These are phyloP conservation scores for Podospora pseudopauciseta DNA, from an alignment of 495 filamentous ascomycete genomes.

Conservation along the genomic window DNA sequence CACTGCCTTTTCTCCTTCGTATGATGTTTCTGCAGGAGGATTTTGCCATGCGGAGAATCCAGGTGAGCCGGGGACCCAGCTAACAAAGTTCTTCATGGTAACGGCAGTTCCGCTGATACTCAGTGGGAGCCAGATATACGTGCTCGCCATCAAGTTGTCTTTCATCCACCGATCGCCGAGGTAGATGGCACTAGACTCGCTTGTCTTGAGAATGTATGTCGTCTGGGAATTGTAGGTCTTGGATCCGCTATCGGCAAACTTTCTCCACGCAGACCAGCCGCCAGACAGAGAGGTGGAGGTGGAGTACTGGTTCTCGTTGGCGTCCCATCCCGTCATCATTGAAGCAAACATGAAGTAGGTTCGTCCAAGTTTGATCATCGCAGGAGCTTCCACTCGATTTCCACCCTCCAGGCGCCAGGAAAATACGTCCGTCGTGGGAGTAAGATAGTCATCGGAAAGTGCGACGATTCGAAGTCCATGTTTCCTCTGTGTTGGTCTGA, in stretches of 20 bases:
- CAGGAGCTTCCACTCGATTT: conserved; percentile 41
- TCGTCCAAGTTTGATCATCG: conserved; percentile 37
- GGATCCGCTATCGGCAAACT: conserved; percentile 52
- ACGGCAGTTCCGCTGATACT: conserved; percentile 53
- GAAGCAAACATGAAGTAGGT: conserved; percentile 43
- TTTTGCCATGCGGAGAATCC: conserved; percentile 36
- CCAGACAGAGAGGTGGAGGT: conserved; percentile 39
- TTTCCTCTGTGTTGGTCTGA: conserved; percentile 31
- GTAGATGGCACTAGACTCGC: conserved; percentile 49
- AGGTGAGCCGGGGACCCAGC: conserved; percentile 50
- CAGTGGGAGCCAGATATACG: conserved; percentile 66
- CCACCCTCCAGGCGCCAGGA: conserved; percentile 26
- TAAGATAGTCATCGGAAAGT: conserved; percentile 48
- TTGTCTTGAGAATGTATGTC: conserved; percentile 47
- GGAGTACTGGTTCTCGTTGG: conserved; percentile 59
- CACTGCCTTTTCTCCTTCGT: conserved; percentile 46
- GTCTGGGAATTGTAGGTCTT: conserved; percentile 55
- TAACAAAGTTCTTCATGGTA: conserved; percentile 48
- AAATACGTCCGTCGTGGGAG: conserved; percentile 26
- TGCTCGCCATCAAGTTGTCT: conserved; percentile 54
- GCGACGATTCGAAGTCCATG: conserved; percentile 52
- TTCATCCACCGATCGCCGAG: conserved; percentile 65
- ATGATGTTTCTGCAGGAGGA: conserved; percentile 46
- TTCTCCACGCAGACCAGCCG: conserved; percentile 56
- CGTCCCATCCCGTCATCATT: conserved; percentile 44